Percentiles rank a stretch among this genome's conserved stretches.
Conservation (phyloP, 345 rosid species). For the Syzygium oleosum region DNA sequence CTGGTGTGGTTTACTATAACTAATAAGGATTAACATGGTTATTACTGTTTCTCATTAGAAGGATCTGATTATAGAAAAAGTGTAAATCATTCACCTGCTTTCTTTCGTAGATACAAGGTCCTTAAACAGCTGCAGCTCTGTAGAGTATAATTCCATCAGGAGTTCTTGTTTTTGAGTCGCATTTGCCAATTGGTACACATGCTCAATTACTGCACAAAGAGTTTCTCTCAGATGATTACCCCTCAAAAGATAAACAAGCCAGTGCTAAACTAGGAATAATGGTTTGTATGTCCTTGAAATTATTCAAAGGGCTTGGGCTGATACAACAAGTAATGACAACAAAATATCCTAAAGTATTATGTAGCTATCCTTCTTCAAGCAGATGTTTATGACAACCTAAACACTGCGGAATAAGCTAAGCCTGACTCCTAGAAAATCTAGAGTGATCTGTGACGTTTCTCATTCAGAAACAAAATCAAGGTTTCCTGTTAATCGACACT, state of each 20-base stretch:
- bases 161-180: constrained; percentile 89
- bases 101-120: constrained; percentile 50
- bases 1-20: background rate
- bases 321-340: background rate
- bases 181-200: constrained; percentile 71
- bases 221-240: background rate
- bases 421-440: background rate
- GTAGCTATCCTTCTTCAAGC: background rate
- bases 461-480: background rate
- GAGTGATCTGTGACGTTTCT: background rate
- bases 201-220: constrained; percentile 59
- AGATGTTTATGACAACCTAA: background rate
- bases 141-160: constrained; percentile 74
- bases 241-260: background rate
- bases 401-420: background rate
- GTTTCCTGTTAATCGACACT: background rate
- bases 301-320: background rate
- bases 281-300: background rate
- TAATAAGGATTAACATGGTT: background rate
- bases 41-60: background rate
- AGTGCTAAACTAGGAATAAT: background rate
- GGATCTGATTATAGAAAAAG: background rate
- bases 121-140: constrained; percentile 85
- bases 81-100: constrained; percentile 37
- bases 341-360: background rate